Conservation (phyloP, 805 yeast genomes). For the Saccharomycopsis babjevae region DNA sequence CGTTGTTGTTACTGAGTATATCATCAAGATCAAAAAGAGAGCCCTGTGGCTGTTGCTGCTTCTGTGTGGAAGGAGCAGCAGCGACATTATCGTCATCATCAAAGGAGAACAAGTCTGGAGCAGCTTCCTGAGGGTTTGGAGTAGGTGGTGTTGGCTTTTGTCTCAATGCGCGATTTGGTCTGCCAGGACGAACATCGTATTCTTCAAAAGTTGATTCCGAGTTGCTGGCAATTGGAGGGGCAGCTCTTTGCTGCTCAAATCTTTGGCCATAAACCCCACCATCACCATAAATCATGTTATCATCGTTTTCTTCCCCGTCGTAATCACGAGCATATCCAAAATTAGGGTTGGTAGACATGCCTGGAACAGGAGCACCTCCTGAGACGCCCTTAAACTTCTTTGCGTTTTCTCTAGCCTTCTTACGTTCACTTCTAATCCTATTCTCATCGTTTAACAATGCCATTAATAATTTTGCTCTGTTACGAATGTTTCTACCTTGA, state of each 20-base stretch:
- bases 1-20: neutral
- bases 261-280: constrained; percentile 63
- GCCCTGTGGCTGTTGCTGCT: constrained; percentile 17
- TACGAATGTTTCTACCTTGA: constrained; percentile 92
- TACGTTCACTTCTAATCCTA: constrained; percentile 16
- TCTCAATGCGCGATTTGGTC: constrained; percentile 5
- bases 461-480: constrained; percentile 71
- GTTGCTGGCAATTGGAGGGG: constrained; percentile 24
- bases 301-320: neutral
- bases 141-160: neutral
- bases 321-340: constrained; percentile 11
- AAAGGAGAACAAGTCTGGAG: constrained; percentile 39
- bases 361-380: constrained; percentile 14
- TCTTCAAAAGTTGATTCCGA: constrained; percentile 42
- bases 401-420: constrained; percentile 18
- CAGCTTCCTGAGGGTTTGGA: constrained; percentile 2
- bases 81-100: constrained; percentile 23
- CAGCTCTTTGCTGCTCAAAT: constrained; percentile 47
- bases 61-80: constrained; percentile 10
- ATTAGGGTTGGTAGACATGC: constrained; percentile 6
- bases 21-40: neutral
- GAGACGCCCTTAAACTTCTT: constrained; percentile 17
- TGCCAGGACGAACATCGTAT: constrained; percentile 35
- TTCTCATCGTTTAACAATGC: constrained; percentile 42
- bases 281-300: constrained; percentile 45